Evolutionary conservation across 148 eudicot genomes (phyloP), one percentile per base, ranked within the genome.

Genomic region (Cornus controversa): DNA sequence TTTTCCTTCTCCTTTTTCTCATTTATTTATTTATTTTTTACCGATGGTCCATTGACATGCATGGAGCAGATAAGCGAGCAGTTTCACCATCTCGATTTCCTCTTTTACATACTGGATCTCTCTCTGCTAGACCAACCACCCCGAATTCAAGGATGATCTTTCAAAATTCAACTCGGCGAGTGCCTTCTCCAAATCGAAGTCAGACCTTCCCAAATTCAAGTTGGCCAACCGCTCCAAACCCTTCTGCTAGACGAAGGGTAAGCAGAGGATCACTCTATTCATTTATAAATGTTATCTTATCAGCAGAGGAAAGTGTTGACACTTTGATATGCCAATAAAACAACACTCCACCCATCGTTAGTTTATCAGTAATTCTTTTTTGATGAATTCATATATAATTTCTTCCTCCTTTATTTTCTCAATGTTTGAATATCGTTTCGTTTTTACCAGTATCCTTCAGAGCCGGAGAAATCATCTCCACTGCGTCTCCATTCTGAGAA

Each of bases 51-150:
- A 5, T 47, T 40, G 23, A 26, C 23, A n/a, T 79, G 1, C 31
- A 73, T 76, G 36, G 5, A 69, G 69, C 86, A 94, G 97, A 86
- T 54, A 91, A 84, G 75, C 86, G 96, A 84, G 72, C 97, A 67
- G 90, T 79, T 84, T 95, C 99, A 57, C 99, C 99, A 0, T 88
- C 76, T 71, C 91, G 91, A 54, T 91, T 93, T 78, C 91, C 96
- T 65, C 90, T 93, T 82, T 50, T 86, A 70, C 90, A 91, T 34
- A 82, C 91, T 67, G 97, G 96, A 54, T 95, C 98, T 47, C 82
- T 90, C 66, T 85, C 94, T 77, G 85, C 89, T 62, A 85, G 96
- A 79, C 81, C 93, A 42, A 84, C 76, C 22, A 60, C 64, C 26
- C 83, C 84, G 29, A 67, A 31, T 40, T 84, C 81, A 54, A 85